Evolutionary conservation across 2,329 filamentous ascomycete species (phyloP), one percentile per base, ranked within the genome.

Genomic region (Esteya vermicola): DNA sequence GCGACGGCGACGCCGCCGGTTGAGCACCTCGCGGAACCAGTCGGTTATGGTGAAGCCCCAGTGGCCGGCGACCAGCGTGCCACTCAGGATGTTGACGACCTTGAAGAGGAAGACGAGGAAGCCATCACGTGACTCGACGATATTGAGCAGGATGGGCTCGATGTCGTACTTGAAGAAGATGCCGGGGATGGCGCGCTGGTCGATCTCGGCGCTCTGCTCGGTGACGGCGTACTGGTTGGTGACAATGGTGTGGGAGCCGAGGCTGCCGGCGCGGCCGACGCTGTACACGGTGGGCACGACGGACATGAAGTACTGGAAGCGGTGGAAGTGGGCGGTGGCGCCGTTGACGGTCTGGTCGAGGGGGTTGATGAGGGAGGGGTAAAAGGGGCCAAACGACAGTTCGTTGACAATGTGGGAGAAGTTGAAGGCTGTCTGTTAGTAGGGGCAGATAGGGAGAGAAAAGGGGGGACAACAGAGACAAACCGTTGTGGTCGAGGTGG

Each of bases 131-230:
- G 78, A 76, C 63, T 96, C 89, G 45, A 81, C 80, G 32, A 98
- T 80, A 22, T 81, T 79, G 39, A 98, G 67, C 57, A 91, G 65
- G 51, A 98, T 88, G 2, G 91, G 91, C 67, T 98, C 91, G 51
- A 98, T 95, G 57, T 96, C 89, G 63, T 93, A 98, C 65, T 96
- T 98, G 72, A 98, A 84, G 57, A 96, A 98, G 46, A 98, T 77
- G 25, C 91, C 91, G 0, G 91, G 91, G 1, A 95, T 74, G 43
- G 66, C 63, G 50, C 68, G 76, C 52, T 93, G 81, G 40, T 68
- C 65, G 32, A 93, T 71, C 27, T 68, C 63, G 52, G 78, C 75
- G 50, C 73, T 81, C 65, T 96, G 88, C 55, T 88, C 85, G 1
- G 88, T 96, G 1, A 94, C 91, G 44, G 89, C 91, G 65, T 98